Percentiles rank a stretch among this genome's conserved stretches.
These are phyloP conservation scores for Tilletiopsis washingtonensis DNA, from an alignment of 1,284 basidiomycete genomes.

Conservation along the genomic window DNA sequence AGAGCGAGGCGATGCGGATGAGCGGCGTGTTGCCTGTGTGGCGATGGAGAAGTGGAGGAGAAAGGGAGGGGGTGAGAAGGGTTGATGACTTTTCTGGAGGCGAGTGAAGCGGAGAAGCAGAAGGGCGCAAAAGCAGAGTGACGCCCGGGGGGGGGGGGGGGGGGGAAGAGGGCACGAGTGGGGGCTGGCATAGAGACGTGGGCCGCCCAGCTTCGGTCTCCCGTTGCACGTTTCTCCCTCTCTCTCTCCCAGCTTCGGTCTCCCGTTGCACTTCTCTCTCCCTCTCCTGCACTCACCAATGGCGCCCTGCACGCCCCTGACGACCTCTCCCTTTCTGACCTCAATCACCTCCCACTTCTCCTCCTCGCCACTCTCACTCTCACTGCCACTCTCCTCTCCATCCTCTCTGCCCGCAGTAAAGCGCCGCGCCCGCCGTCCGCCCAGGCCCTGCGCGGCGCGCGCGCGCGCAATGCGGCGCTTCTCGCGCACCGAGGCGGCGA, in stretches of 20 bases:
- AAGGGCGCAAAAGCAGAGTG: constrained; percentile 3
- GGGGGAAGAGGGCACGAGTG: too few relatives aligned
- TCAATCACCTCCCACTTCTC: not conserved
- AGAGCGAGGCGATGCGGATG: constrained; percentile 81
- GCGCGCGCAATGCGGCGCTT: too few relatives aligned
- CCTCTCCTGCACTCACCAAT: constrained; percentile 18
- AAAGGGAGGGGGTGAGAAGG: not conserved
- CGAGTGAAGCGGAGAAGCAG: constrained; percentile 1
- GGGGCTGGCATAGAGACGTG: too few relatives aligned
- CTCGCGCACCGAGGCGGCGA: constrained; percentile 23
- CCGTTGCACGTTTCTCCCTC: too few relatives aligned
- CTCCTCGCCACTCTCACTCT: not conserved
- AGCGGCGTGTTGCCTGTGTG: constrained; percentile 84
- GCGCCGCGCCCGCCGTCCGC: not conserved
- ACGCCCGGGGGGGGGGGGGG: not conserved
- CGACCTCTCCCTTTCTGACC: constrained; percentile 11
- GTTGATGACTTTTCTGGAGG: too few relatives aligned
- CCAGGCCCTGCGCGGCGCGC: constrained; percentile 1
- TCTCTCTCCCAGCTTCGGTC: too few relatives aligned
- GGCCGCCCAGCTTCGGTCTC: too few relatives aligned
- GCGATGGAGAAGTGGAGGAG: not conserved
- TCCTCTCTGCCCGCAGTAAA: not conserved
- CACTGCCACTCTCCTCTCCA: not conserved
- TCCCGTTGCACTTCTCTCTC: too few relatives aligned
- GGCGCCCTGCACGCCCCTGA: constrained; percentile 31